Evolutionary conservation across 2,329 filamentous ascomycete genomes (phyloP).

Genomic region (Xylariaceae sp.): DNA sequence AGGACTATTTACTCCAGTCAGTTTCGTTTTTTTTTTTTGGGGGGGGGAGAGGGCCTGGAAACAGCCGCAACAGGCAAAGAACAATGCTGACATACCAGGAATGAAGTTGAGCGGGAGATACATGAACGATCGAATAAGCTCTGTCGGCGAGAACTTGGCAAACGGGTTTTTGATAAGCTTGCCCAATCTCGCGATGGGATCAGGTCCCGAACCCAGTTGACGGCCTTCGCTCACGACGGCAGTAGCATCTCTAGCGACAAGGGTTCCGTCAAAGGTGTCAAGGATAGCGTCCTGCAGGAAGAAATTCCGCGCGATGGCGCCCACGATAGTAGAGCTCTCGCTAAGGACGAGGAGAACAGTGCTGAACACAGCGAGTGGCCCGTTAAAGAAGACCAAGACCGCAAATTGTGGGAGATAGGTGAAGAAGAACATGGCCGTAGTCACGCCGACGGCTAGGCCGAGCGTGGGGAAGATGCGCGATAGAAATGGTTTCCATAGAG

Average conservation of each 20-base stretch:
- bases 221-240: slow-evolving; percentile 68
- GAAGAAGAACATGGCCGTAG: slow-evolving; percentile 77
- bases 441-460: slow-evolving; percentile 64
- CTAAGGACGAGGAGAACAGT: slow-evolving; percentile 63
- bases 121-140: slow-evolving; percentile 71
- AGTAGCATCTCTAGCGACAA: slow-evolving; percentile 46
- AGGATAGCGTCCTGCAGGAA: slow-evolving; percentile 76
- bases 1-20: slow-evolving; percentile 46
- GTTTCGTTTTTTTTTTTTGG: too few species aligned
- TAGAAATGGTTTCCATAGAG: slow-evolving; percentile 54
- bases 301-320: slow-evolving; percentile 58
- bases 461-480: slow-evolving; percentile 56
- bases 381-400: slow-evolving; percentile 76
- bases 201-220: slow-evolving; percentile 58
- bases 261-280: slow-evolving; percentile 80
- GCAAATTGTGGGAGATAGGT: slow-evolving; percentile 82
- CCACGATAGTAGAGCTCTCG: slow-evolving; percentile 55
- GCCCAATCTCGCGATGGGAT: slow-evolving; percentile 53
- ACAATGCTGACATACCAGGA: slow-evolving; percentile 41
- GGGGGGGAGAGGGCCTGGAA: too few species aligned
- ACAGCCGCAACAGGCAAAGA: too few species aligned
- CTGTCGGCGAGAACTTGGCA: slow-evolving; percentile 50
- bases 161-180: slow-evolving; percentile 55
- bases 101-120: slow-evolving; percentile 92
- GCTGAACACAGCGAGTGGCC: slow-evolving; percentile 70